A percentile compares a stretch with the other conserved stretches of the same genome.
These are phyloP conservation scores for Xylariomycetidae sp. DNA, from an alignment of 2,329 filamentous ascomycete species.

Conservation along the genomic window DNA sequence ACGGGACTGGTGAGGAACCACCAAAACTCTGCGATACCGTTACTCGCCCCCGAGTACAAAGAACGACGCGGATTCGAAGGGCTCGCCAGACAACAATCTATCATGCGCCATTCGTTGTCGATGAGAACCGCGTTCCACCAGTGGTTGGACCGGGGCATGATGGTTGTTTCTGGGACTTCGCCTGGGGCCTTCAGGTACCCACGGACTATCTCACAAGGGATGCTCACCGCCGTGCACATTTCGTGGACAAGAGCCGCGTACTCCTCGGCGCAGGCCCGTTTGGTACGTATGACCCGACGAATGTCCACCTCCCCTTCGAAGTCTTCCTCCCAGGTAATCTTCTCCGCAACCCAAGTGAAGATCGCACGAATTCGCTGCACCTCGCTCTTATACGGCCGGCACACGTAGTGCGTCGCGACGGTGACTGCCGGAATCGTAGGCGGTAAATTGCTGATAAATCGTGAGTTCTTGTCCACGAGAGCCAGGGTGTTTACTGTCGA, in stretches of 20 bases:
- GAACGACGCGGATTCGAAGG: slow-evolving; percentile 80
- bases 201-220: slow-evolving; percentile 79
- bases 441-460: slow-evolving; percentile 80
- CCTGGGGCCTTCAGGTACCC: slow-evolving; percentile 90
- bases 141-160: slow-evolving; percentile 84
- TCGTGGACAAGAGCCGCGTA: slow-evolving; percentile 83
- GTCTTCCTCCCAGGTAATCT: slow-evolving; percentile 91
- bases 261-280: slow-evolving; percentile 80
- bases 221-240: slow-evolving; percentile 86
- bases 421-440: slow-evolving; percentile 75
- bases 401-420: slow-evolving; percentile 86
- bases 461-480: slow-evolving; percentile 91
- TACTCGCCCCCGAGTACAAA: slow-evolving; percentile 67
- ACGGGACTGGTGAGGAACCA: slow-evolving; percentile 89
- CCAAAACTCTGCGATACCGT: slow-evolving; percentile 72
- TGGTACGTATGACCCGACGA: slow-evolving; percentile 74
- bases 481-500: no score
- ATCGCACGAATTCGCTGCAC: slow-evolving; percentile 90
- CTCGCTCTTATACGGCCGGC: slow-evolving; percentile 88
- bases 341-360: slow-evolving; percentile 96
- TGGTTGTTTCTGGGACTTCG: slow-evolving; percentile 72
- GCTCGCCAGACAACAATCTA: slow-evolving; percentile 88
- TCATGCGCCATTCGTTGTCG: slow-evolving; percentile 92
- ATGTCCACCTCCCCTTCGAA: slow-evolving; percentile 82
- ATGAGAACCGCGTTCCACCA: slow-evolving; percentile 96